Evolutionary conservation across 1,139 yeast species (phyloP).

Genomic region (Suhomyces maxii): DNA sequence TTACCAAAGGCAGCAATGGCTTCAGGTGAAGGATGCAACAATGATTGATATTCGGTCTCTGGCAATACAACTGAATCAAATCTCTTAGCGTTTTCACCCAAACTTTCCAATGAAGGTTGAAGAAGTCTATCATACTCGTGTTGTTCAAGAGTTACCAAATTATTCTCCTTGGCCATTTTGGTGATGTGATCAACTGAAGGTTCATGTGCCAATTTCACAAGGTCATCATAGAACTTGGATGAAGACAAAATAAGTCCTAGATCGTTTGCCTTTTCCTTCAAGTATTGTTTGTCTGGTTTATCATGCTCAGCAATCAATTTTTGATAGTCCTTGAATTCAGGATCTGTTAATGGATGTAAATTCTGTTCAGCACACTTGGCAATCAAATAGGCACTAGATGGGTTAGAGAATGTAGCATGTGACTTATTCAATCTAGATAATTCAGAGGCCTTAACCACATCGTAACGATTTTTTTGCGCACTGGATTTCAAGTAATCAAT

Average conservation of each 20-base stretch:
- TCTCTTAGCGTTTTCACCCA: conserved; percentile 1
- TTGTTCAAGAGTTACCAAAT: conserved; percentile 7
- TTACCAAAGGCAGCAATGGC: conserved; percentile 35
- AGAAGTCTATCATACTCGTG: conserved; percentile 6
- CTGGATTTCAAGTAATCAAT: conserved; percentile 19
- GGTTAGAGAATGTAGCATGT: conserved; percentile 17
- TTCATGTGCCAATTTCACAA: conserved; percentile 25
- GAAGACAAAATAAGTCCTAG: conserved; percentile 35
- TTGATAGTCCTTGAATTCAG: conserved; percentile 24
- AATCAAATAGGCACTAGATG: conserved; percentile 30
- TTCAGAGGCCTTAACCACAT: conserved; percentile 21
- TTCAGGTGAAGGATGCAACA: conserved; percentile 25
- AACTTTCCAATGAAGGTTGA: conserved; percentile 7
- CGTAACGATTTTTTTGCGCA: conserved; percentile 18
- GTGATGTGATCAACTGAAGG: conserved; percentile 22
- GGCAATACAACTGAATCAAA: conserved; percentile 6
- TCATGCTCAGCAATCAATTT: conserved; percentile 29
- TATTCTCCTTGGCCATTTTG: conserved; percentile 13
- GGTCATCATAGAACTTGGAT: conserved; percentile 29
- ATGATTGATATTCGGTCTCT: conserved; percentile 2
- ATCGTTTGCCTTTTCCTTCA: conserved; percentile 26
- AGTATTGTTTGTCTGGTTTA: conserved; percentile 27
- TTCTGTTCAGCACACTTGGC: conserved; percentile 26
- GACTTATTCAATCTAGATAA: conserved; percentile 20
- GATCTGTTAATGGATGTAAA: conserved; percentile 26